Evolutionary conservation across 164 flowering plant genomes (phyloP).

Genomic region (Vitis riparia): DNA sequence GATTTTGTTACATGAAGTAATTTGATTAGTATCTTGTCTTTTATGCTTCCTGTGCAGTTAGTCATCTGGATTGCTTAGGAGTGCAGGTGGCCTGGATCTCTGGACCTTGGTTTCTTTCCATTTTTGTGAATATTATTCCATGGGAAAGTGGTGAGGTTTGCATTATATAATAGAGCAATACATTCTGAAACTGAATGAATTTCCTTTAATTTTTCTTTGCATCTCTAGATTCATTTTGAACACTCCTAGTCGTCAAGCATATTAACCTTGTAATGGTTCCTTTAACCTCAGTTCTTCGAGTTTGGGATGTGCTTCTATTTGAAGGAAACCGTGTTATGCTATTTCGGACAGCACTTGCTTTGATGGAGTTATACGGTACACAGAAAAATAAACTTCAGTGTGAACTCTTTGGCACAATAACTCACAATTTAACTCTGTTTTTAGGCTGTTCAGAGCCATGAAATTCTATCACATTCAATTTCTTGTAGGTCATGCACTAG

Average conservation of each 20-base stretch:
- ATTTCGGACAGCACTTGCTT: conserved; percentile 86
- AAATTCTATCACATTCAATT: conserved; percentile 7
- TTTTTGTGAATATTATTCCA: conserved; percentile 95
- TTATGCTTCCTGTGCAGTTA: conserved; percentile 64
- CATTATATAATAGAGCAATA: conserved; percentile 8
- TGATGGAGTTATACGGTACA: conserved; percentile 97
- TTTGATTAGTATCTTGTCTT: not conserved
- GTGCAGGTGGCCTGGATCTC: conserved; percentile 95
- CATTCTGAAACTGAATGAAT: not conserved
- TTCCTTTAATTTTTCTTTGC: not conserved
- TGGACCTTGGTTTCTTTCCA: conserved; percentile 98
- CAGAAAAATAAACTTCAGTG: conserved; percentile 18
- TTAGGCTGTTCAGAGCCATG: not conserved
- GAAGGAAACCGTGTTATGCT: conserved; percentile 98
- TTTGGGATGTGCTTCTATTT: conserved; percentile 96
- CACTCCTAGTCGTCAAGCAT: not conserved
- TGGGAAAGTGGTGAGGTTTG: conserved; percentile 91
- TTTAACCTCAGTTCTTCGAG: conserved; percentile 77
- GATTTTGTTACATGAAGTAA: not conserved
- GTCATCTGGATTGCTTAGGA: conserved; percentile 96
- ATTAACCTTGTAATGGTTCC: conserved; percentile 14
- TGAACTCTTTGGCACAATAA: not conserved
- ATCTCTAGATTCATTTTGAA: not conserved
- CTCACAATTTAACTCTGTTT: not conserved
- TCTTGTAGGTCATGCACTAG: conserved; percentile 82